Evolutionary conservation across 495 filamentous ascomycete species (phyloP), one percentile per base, ranked within the genome.

Genomic region (Darksidea phi): DNA sequence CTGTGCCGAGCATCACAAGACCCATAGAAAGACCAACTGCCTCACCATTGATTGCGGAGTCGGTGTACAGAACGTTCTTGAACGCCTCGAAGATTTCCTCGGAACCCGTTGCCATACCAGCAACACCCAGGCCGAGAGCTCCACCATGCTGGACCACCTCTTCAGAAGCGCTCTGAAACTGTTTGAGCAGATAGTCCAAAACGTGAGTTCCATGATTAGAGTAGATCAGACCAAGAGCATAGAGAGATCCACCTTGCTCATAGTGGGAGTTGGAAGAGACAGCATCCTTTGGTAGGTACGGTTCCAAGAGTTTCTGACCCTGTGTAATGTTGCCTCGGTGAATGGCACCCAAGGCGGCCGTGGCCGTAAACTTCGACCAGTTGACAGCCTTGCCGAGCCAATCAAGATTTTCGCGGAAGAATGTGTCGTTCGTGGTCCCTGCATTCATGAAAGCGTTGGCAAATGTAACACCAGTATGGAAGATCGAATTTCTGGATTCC

Each of bases 381-480:
- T 99, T 99, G 15, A 97, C 90, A 45, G 95, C 95, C 77, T 97
- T 99, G 32, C 92, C 90, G 8, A 99, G 81, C 95, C 95, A 99
- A 50, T 99, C 95, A 25, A 99, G 75, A 61, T 97, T 99, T 64
- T 97, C 91, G 1, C 95, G 82, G 80, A 97, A 97, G 78, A 97
- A 99, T 67, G 88, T 90, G 73, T 97, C 95, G 61, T 93, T 91
- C 0, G 93, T 97, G 7, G 95, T 97, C 34, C 95, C 95, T n/a
- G 95, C 90, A 69, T 99, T 94, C 93, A 97, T 99, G 74, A 99
- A 97, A 12, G 91, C 95, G 71, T 97, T 97, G 61, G 94, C 93
- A 63, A 99, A 90, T 0, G 94, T 97, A 38, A 97, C 90, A 0
- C 91, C 89, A 3, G 88, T 94, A 73, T 99, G 95, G 81, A 97